These are phyloP conservation scores for Brassica cretica DNA, from an alignment of 345 rosid genomes.

Conservation along the genomic window DNA sequence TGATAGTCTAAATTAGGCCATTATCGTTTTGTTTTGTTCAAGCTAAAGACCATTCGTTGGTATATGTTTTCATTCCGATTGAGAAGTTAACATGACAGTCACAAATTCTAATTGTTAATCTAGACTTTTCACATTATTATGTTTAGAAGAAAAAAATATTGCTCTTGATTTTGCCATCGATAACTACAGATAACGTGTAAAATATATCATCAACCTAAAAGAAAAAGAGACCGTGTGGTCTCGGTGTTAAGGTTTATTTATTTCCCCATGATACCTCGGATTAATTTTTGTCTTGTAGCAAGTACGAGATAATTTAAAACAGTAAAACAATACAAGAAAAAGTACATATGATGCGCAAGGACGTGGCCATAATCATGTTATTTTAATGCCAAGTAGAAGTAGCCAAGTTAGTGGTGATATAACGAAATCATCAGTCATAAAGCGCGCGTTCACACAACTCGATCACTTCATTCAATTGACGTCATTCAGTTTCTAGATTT, in stretches of 20 bases:
- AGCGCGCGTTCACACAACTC: neutral
- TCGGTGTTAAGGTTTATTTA: neutral
- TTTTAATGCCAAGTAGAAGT: neutral
- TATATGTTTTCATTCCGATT: neutral
- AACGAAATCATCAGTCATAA: neutral
- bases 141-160: neutral
- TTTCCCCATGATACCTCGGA: neutral
- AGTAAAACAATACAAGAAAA: neutral
- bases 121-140: neutral
- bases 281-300: neutral
- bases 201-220: neutral
- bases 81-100: neutral
- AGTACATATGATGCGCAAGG: neutral
- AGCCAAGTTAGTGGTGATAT: neutral
- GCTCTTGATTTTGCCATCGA: neutral
- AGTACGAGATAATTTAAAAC: neutral
- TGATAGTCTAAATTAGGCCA: neutral
- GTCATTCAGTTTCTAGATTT: neutral
- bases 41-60: neutral
- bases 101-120: neutral
- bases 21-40: too few species aligned
- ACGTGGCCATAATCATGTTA: neutral
- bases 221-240: neutral
- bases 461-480: neutral
- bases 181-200: neutral